phyloP scores from a whole-genome alignment of 148 eudicot genomes.

The Rhododendron vialii region DNA sequence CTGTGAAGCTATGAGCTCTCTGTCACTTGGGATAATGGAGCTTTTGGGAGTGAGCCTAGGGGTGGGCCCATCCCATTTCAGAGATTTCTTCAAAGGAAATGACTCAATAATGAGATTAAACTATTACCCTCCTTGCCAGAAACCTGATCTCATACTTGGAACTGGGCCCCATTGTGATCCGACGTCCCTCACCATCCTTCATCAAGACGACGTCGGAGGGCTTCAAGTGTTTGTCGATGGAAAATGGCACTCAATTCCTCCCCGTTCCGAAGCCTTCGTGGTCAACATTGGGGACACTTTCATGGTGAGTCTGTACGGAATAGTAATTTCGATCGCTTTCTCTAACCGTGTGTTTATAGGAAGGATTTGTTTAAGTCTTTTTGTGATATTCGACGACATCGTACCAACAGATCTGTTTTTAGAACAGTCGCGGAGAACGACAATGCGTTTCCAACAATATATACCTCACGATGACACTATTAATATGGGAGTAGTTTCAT shows the following conservation, averaged over 20 bases:
- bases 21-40: constrained; percentile 38
- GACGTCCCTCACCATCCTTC: constrained; percentile 40
- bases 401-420: too few relatives aligned
- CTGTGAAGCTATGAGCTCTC: constrained; percentile 39
- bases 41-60: constrained; percentile 39
- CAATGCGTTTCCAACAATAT: neutral
- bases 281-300: constrained; percentile 49
- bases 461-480: neutral
- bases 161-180: constrained; percentile 59
- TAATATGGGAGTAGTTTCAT: neutral
- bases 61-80: constrained; percentile 24
- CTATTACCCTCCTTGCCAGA: constrained; percentile 37
- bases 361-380: too few relatives aligned
- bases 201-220: constrained; percentile 49
- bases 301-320: constrained; percentile 21
- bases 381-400: too few relatives aligned
- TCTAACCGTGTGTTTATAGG: too few relatives aligned
- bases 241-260: constrained; percentile 40
- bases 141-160: constrained; percentile 32
- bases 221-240: constrained; percentile 35
- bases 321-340: too few relatives aligned
- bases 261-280: constrained; percentile 33
- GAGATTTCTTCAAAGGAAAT: constrained; percentile 34
- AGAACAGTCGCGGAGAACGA: too few relatives aligned
- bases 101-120: constrained; percentile 39